Evolutionary conservation across 345 rosid species (phyloP).

Genomic region (Dipteronia sinensis): DNA sequence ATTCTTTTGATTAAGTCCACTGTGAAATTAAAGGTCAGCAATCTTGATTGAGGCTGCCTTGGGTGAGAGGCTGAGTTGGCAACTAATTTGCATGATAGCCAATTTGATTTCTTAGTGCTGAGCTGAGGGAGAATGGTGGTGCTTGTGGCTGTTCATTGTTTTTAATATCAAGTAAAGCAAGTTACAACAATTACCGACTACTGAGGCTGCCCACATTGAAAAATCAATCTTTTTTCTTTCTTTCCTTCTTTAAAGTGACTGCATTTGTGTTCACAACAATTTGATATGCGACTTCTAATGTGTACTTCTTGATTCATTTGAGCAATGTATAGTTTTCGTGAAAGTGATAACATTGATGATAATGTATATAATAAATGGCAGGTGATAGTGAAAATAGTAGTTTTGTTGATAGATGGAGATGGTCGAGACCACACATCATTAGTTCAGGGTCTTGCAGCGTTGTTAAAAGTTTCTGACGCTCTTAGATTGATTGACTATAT

Average conservation of each 20-base stretch:
- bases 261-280: not conserved
- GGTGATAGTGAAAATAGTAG: constrained; percentile 57
- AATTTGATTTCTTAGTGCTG: constrained; percentile 1
- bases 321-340: constrained; percentile 6
- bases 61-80: constrained; percentile 62
- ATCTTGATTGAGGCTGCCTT: constrained; percentile 34
- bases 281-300: not conserved
- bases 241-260: no score
- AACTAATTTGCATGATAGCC: constrained; percentile 25
- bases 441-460: constrained; percentile 70
- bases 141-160: not conserved
- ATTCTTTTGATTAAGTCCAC: not conserved
- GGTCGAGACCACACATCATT: constrained; percentile 83
- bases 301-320: not conserved
- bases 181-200: not conserved
- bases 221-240: not conserved
- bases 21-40: not conserved
- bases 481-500: constrained; percentile 66
- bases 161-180: not conserved
- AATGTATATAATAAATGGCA: constrained; percentile 22
- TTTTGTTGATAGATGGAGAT: constrained; percentile 67
- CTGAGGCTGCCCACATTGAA: not conserved
- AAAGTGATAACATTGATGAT: not conserved
- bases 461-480: constrained; percentile 84
- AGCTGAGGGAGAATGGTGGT: not conserved